These are phyloP conservation scores for Rosa multiflora DNA, from an alignment of 306 rosid genomes.

Conservation along the genomic window DNA sequence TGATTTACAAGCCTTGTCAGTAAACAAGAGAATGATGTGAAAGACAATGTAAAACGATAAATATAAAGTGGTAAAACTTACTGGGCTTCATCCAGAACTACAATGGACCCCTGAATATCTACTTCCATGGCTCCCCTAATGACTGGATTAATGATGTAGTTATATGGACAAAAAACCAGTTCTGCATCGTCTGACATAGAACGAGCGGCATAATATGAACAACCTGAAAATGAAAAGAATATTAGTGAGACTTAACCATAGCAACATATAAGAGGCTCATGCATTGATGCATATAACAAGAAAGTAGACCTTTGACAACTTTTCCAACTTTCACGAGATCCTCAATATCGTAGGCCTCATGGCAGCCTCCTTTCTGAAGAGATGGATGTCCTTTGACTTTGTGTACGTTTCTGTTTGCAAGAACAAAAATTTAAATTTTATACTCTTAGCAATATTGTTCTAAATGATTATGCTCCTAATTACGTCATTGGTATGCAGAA, in stretches of 20 bases:
- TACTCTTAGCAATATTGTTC: neutral
- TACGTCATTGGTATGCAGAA: constrained; percentile 13
- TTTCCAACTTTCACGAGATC: constrained; percentile 88
- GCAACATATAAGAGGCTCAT: neutral
- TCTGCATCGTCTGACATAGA: constrained; percentile 81
- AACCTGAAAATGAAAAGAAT: constrained; percentile 48
- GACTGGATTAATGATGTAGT: constrained; percentile 83
- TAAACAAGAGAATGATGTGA: neutral
- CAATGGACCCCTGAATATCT: constrained; percentile 77
- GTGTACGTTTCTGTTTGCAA: constrained; percentile 53
- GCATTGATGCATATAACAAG: constrained; percentile 1
- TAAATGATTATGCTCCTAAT: constrained; percentile 1
- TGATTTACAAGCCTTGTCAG: neutral
- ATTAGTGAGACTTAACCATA: constrained; percentile 2
- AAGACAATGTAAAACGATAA: neutral
- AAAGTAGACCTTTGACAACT: constrained; percentile 61
- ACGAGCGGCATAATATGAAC: constrained; percentile 95
- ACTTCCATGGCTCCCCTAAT: constrained; percentile 94
- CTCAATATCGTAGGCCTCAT: constrained; percentile 89
- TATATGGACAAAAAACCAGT: constrained; percentile 92
- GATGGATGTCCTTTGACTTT: constrained; percentile 83
- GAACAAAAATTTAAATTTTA: neutral
- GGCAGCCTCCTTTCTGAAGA: constrained; percentile 88
- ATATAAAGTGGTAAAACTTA: constrained; percentile 38
- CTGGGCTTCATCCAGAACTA: constrained; percentile 94